Percentiles rank a stretch among this genome's conserved stretches.
These are phyloP conservation scores for Neostapfia colusana DNA, from an alignment of 176 grass and related monocot species.

Conservation along the genomic window DNA sequence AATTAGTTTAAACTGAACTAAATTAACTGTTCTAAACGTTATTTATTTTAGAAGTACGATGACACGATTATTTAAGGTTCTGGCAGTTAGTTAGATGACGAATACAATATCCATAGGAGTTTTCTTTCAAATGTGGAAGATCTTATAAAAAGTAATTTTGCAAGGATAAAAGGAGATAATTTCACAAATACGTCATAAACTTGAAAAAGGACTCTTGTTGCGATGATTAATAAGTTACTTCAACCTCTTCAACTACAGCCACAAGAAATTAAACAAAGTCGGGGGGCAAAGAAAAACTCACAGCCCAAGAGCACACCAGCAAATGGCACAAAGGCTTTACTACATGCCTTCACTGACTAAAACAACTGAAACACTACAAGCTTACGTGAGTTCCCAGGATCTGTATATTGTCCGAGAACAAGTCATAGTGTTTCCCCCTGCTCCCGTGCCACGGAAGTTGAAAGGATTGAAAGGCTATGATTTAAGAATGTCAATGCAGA, in stretches of 20 bases:
- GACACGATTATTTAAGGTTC: background rate
- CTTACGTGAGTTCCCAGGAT: slow-evolving; percentile 2
- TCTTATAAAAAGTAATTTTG: background rate
- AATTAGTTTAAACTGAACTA: too few relatives aligned
- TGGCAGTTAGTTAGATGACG: background rate
- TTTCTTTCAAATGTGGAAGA: background rate
- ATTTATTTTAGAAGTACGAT: too few relatives aligned
- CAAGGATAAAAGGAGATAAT: background rate
- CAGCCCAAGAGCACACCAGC: background rate
- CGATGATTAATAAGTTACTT: background rate
- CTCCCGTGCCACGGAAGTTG: slow-evolving; percentile 86
- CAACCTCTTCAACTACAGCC: background rate
- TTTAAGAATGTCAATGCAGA: slow-evolving; percentile 92
- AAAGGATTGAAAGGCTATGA: slow-evolving; percentile 88
- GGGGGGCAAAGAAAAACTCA: background rate
- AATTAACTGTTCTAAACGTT: too few relatives aligned
- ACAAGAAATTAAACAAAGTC: background rate
- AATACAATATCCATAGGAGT: background rate
- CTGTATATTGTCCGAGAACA: background rate
- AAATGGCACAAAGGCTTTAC: slow-evolving; percentile 17
- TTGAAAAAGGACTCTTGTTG: background rate
- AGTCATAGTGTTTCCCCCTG: slow-evolving; percentile 62
- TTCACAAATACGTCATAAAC: background rate
- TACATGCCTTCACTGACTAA: background rate
- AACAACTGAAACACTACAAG: slow-evolving; percentile 8